Conservation (phyloP, 305 asterid genomes). For the Ajuga reptans region DNA sequence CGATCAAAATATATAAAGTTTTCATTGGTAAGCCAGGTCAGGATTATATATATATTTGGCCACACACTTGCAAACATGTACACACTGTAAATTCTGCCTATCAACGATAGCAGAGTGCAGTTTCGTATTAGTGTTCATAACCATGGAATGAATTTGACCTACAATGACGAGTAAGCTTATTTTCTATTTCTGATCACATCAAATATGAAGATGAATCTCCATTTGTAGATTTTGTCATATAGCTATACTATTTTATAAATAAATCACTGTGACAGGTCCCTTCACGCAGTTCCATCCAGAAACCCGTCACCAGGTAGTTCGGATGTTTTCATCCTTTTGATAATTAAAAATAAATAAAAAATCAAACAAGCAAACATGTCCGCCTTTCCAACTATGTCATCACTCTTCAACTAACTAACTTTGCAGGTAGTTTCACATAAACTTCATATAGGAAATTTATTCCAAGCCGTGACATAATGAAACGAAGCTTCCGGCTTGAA, state of each 20-base stretch:
- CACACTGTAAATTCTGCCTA: not conserved
- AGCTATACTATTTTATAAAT: not conserved
- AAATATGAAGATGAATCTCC: not conserved
- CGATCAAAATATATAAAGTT: not conserved
- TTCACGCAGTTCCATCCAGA: not conserved
- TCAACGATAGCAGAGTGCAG: not conserved
- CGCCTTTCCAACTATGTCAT: not conserved
- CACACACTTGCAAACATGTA: not conserved
- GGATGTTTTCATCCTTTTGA: not conserved
- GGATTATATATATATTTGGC: not conserved
- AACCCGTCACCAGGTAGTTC: not conserved
- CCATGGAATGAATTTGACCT: not conserved
- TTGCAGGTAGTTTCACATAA: not conserved
- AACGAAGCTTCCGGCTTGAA: not conserved
- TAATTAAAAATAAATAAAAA: not conserved
- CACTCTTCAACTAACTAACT: not conserved
- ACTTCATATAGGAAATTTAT: not conserved
- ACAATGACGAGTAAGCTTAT: not conserved
- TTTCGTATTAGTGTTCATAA: not conserved
- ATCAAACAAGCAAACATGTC: not conserved
- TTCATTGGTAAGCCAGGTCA: not conserved
- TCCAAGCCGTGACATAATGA: not conserved
- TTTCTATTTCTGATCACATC: constrained; percentile 1
- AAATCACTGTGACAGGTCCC: not conserved
- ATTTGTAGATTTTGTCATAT: not conserved